Evolutionary conservation across 257 asterid species (phyloP).

Genomic region (Lavandula angustifolia): DNA sequence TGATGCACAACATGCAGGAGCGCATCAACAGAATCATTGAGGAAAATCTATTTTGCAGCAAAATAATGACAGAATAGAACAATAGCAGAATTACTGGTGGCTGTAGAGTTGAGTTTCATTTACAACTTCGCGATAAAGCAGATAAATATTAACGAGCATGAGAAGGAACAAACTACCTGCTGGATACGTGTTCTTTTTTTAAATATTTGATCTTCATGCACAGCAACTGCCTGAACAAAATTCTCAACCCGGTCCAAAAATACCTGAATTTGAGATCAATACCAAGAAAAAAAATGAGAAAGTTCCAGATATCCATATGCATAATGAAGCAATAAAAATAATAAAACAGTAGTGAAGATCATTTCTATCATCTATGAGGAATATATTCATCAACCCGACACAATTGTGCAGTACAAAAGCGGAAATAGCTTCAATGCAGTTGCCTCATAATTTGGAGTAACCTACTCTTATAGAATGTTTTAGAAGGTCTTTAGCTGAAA

Average conservation of each 20-base stretch:
- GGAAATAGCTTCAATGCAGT: not conserved
- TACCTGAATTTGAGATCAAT: conserved; percentile 53
- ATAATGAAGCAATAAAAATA: conserved; percentile 10
- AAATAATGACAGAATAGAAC: not conserved
- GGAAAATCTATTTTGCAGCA: conserved; percentile 11
- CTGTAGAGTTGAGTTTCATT: conserved; percentile 26
- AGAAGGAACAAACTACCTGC: conserved; percentile 50
- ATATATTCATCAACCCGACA: conserved; percentile 17
- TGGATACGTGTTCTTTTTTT: conserved; percentile 83
- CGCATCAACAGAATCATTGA: not conserved
- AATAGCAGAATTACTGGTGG: conserved; percentile 18
- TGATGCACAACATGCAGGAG: not conserved
- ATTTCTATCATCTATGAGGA: conserved; percentile 18
- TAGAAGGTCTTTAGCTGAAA: not conserved
- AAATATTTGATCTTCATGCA: conserved; percentile 79
- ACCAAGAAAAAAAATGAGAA: conserved; percentile 14
- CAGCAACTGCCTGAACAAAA: conserved; percentile 89
- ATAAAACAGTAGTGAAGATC: not conserved
- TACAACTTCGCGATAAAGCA: conserved; percentile 15
- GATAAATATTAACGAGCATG: conserved; percentile 17
- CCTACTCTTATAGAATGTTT: not conserved
- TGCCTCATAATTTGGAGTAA: not conserved
- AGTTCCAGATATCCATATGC: not conserved
- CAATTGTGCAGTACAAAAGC: conserved; percentile 11
- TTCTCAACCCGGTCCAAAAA: conserved; percentile 78